Evolutionary conservation across 345 rosid genomes (phyloP), one percentile per base, ranked within the genome.

Genomic region (Geranium rotundifolium): DNA sequence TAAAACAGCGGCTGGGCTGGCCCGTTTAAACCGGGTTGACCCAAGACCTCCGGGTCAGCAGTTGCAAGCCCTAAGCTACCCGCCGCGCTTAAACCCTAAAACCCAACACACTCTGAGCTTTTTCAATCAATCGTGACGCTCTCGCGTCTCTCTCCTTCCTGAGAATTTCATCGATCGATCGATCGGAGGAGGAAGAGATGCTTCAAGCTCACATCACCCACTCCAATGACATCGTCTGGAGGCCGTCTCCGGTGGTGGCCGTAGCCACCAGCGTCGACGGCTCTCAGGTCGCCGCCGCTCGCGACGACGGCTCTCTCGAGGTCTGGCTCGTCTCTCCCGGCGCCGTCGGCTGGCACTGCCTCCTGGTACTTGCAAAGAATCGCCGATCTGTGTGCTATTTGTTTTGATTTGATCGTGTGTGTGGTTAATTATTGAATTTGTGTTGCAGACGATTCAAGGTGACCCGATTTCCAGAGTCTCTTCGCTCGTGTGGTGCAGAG

Each of bases 251-350:
- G 17, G 93, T 90, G 50, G 80, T 86, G 19, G 84, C 93, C 69
- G 83, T 90, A 64, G 89, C 93, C 60, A 84, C 91, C 31, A 84
- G 93, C 72, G 71, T 76, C 49, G 96, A 90, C 61, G 83, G 75
- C 57, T 82, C 85, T 4, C 88, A 75, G 67, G 85, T 89, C 61
- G 93, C 95, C 0, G 91, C 92, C 8, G 90, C 93, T 58, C 90
- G 97, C 57, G 91, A 89, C 62, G 95, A 89, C 65, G 91, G 96
- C 69, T 84, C 98, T 17, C 87, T 92, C 14, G 98, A 92, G 87
- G 83, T 92, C 78, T 89, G 98, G 98, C 95, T 89, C 14, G 95
- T 92, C 17, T 87, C 95, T 50, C 93, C 96, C 29, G 95, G 96
- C 63, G 80, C 96, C 56, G 85, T 87, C 56, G 93, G 96, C 60